Evolutionary conservation across 495 filamentous ascomycete genomes (phyloP).

Genomic region (Talaromyces stipitatus): DNA sequence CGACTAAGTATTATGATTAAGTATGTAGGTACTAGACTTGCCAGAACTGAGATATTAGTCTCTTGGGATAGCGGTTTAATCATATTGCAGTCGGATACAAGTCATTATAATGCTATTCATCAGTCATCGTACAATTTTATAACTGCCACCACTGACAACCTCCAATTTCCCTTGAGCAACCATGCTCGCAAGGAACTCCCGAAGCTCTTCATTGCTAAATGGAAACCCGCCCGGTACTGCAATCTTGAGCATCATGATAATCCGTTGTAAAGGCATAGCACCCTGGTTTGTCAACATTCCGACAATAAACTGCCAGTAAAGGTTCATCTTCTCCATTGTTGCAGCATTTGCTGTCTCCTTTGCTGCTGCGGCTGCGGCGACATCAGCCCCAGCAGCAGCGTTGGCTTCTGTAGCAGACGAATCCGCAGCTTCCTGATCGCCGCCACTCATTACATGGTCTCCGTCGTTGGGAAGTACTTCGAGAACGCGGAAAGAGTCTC

Average conservation of each 20-base stretch:
- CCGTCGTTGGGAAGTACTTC: conserved; percentile 49
- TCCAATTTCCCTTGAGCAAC: conserved; percentile 63
- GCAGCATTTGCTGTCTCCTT: conserved; percentile 39
- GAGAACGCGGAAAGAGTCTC: conserved; percentile 53
- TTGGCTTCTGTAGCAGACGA: conserved; percentile 22
- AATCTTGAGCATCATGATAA: conserved; percentile 91
- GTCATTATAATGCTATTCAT: not conserved
- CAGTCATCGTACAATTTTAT: conserved; percentile 34
- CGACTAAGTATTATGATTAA: not conserved
- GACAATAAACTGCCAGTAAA: conserved; percentile 86
- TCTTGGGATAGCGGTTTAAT: not conserved
- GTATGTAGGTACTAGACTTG: not conserved
- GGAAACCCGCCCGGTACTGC: conserved; percentile 80
- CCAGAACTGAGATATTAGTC: not conserved
- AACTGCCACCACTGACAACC: conserved; percentile 62
- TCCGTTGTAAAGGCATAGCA: conserved; percentile 69
- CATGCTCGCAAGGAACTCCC: conserved; percentile 70
- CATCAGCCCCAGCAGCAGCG: conserved; percentile 42
- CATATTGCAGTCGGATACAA: not conserved
- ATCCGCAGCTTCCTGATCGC: conserved; percentile 26
- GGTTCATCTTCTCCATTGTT: conserved; percentile 66
- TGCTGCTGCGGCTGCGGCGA: conserved; percentile 38
- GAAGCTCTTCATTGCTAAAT: conserved; percentile 68
- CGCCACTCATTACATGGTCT: conserved; percentile 16
- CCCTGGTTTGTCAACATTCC: conserved; percentile 93